phyloP scores from a whole-genome alignment of 306 rosid genomes.

The Clitoria ternatea region DNA sequence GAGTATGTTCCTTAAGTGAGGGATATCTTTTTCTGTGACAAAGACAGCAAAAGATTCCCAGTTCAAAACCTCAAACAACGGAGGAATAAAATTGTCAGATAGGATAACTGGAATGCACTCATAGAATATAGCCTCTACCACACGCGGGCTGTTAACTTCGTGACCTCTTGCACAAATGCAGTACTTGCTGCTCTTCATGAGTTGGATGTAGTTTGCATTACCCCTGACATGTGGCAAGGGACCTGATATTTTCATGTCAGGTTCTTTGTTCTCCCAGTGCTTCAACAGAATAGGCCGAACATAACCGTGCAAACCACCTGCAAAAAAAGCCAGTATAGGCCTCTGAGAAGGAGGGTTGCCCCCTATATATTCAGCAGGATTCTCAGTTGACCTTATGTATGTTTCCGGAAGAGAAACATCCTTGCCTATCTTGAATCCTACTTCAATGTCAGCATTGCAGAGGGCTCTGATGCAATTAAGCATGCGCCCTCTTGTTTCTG shows the following conservation, averaged over 20 bases:
- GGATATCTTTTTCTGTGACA: constrained; percentile 68
- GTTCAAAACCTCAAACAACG: constrained; percentile 70
- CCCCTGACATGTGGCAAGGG: constrained; percentile 53
- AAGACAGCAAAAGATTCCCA: constrained; percentile 96
- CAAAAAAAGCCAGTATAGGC: constrained; percentile 76
- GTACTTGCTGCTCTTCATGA: constrained; percentile 86
- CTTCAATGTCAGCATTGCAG: constrained; percentile 84
- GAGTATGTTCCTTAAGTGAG: constrained; percentile 67
- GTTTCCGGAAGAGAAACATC: constrained; percentile 96
- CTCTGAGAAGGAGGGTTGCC: constrained; percentile 72
- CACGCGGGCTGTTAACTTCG: constrained; percentile 92
- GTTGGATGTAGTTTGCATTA: constrained; percentile 46
- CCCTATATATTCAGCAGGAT: constrained; percentile 66
- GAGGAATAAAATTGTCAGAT: constrained; percentile 95
- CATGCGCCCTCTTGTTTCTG: constrained; percentile 68
- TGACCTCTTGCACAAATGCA: constrained; percentile 94
- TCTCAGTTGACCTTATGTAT: constrained; percentile 39
- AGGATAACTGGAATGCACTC: constrained; percentile 91
- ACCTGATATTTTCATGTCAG: constrained; percentile 76
- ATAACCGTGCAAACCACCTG: constrained; percentile 82
- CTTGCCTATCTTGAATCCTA: constrained; percentile 86
- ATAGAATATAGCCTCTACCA: constrained; percentile 75
- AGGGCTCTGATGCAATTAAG: constrained; percentile 76
- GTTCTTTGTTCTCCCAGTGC: constrained; percentile 83
- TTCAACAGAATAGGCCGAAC: constrained; percentile 64